Evolutionary conservation across 805 yeast species (phyloP), one percentile per base, ranked within the genome.

Genomic region (Pichia pseudocactophila): DNA sequence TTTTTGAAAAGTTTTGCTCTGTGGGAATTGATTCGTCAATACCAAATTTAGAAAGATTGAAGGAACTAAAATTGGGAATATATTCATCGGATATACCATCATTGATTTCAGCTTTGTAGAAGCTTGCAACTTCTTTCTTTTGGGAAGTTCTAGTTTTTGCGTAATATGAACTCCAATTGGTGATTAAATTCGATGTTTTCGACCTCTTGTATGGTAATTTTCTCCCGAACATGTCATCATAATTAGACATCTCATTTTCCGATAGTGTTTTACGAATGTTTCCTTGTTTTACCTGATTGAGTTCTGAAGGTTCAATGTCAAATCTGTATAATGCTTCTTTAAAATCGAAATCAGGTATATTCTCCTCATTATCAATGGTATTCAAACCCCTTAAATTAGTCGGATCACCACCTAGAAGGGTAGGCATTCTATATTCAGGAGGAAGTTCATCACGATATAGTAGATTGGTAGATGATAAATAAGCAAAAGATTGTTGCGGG

Each of bases 81-180:
- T 82, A 83, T 54, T 84, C 92, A 56, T 82, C 90, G 52, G 78
- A 82, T 50, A 82, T 64, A 1, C 86, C 88, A 28, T 44, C 45
- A 13, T 36, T 30, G 9, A 20, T 10, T 28, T 34, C n/a, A 18
- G 27, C 36, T 18, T 4, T 28, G 15, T 11, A 12, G 11, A n/a
- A n/a, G 13, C 11, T 10, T 28, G 6, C 12, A 7, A 13, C 4
- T 5, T 6, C 12, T n/a, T 12, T n/a, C 15, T 4, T 7, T 28
- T 28, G 30, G 18, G 15, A 33, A 30, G 22, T 32, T 28, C 5
- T 37, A 18, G 31, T 11, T 28, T 12, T n/a, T 12, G 15, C 31
- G 11, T 32, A 37, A 12, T 27, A 9, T 2, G 41, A 27, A 1
- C 37, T 19, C 38, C 36, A 41, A 34, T 33, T 13, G 3, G 19